Percentiles rank a stretch among this genome's conserved stretches.
These are phyloP conservation scores for Amaranthus palmeri DNA, from an alignment of 148 eudicot genomes.

Conservation along the genomic window DNA sequence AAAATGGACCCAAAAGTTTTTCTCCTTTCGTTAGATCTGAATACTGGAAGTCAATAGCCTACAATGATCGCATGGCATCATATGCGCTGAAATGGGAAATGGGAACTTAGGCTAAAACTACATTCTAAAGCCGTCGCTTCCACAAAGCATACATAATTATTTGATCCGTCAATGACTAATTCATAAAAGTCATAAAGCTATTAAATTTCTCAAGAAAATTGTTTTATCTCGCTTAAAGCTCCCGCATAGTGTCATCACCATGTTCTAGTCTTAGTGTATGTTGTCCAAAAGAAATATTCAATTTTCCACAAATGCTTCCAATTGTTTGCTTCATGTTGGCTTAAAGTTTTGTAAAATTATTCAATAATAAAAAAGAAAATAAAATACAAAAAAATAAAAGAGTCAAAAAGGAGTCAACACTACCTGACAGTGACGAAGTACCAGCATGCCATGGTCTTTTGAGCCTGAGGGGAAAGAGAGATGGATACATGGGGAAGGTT, in stretches of 20 bases:
- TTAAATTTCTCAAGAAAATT: too few relatives aligned
- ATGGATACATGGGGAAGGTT: conserved; percentile 97
- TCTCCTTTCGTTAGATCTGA: not conserved
- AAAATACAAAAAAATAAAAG: not conserved
- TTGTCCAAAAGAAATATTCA: too few relatives aligned
- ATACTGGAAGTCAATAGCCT: not conserved
- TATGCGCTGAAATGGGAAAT: not conserved
- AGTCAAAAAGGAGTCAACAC: not conserved
- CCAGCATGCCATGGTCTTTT: conserved; percentile 99
- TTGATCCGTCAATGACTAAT: too few relatives aligned
- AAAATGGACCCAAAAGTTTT: not conserved
- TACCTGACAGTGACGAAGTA: conserved; percentile 81
- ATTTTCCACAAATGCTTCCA: too few relatives aligned
- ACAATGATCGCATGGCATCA: not conserved
- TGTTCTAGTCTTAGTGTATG: too few relatives aligned
- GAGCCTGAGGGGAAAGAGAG: conserved; percentile 85
- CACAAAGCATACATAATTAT: too few relatives aligned
- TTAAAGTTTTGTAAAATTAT: too few relatives aligned
- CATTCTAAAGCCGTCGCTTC: too few relatives aligned
- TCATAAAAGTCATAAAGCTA: too few relatives aligned
- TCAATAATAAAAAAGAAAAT: not conserved
- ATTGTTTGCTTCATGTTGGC: too few relatives aligned
- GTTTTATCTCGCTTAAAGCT: too few relatives aligned
- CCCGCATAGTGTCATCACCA: too few relatives aligned
- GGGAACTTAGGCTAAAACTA: not conserved